Evolutionary conservation across 352 stramenopile species (phyloP), one percentile per base, ranked within the genome.

Genomic region (Peronospora destructor): DNA sequence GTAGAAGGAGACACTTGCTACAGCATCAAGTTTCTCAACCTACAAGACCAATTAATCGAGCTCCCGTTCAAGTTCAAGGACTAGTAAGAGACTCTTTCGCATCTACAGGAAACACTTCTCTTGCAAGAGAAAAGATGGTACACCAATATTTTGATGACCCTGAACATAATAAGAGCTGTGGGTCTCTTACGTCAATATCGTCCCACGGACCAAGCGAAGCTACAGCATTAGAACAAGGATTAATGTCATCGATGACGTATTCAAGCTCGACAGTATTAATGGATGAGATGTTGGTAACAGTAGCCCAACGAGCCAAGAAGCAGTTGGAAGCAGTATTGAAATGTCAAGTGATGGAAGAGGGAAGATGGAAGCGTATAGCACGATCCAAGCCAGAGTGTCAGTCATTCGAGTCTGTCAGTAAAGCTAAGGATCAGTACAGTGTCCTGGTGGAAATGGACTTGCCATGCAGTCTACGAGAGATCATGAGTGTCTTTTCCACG

Each of bases 391-490:
- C 62, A 2, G 66, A 81, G 19, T 73, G 61, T 28, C 66, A 84
- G 40, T 71, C 80, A 13, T 71, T 79, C 45, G 72, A 86, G 43
- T 76, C 51, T 4, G 29, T 61, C 8, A 74, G 64, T 37, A 71
- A 64, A 21, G 21, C 40, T 4, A 71, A 70, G 23, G 65, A 82
- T 44, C 56, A 76, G 61, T 84, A 74, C 58, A 79, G 73, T 39
- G 59, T 87, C 28, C 53, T 87, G 29, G 73, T 63, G n/a, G 71
- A 70, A 40, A 65, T 85, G 52, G 76, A 84, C 33, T 49, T 87
- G 51, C 66, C 59, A 1, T 79, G 71, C 41, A 78, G 65, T 46
- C 51, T 86, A 28, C 57, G 63, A 26, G 75, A 86, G 42, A 69
- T 86, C 39, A 77, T 81, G 72, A 66, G 53, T 53, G 70, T 82